Evolutionary conservation across 192 early-diverging fungal genomes (phyloP).

Genomic region (Spinellus fusiger): DNA sequence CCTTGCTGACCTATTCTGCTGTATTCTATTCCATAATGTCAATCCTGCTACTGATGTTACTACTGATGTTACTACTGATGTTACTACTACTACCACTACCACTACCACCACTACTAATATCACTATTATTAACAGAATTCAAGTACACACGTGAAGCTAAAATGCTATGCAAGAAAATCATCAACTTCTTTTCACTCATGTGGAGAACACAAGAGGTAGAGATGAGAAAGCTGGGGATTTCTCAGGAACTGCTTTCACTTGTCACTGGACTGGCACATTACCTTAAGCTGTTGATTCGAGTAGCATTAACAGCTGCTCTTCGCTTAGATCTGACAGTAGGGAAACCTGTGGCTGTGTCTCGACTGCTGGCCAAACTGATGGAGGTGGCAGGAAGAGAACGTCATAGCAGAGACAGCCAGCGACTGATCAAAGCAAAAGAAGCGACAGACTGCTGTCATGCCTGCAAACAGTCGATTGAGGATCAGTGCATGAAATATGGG

Average conservation of each 20-base stretch:
- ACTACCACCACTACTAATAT: not conserved
- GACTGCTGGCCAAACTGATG: conserved; percentile 74
- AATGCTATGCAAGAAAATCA: conserved; percentile 91
- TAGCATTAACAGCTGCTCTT: conserved; percentile 82
- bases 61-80: too few species aligned
- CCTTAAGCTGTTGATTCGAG: conserved; percentile 85
- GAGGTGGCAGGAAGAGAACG: conserved; percentile 51
- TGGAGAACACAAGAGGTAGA: conserved; percentile 64
- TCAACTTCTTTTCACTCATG: conserved; percentile 90
- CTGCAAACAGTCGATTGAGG: conserved; percentile 79
- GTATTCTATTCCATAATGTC: too few species aligned
- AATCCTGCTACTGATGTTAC: too few species aligned
- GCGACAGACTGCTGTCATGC: conserved; percentile 72
- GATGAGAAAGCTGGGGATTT: conserved; percentile 53
- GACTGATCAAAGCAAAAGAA: conserved; percentile 21
- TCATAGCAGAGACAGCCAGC: conserved; percentile 19
- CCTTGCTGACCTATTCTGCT: too few species aligned
- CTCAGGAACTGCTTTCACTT: conserved; percentile 82
- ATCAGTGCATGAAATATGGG: conserved; percentile 73
- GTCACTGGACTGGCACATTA: conserved; percentile 90
- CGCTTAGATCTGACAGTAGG: conserved; percentile 62
- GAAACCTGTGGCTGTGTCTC: conserved; percentile 44
- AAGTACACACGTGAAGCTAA: conserved; percentile 87
- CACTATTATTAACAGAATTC: conserved; percentile 39
- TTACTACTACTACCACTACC: too few species aligned